Evolutionary conservation across 1,284 basidiomycete species (phyloP).

Genomic region (Rhodotorula sp.): DNA sequence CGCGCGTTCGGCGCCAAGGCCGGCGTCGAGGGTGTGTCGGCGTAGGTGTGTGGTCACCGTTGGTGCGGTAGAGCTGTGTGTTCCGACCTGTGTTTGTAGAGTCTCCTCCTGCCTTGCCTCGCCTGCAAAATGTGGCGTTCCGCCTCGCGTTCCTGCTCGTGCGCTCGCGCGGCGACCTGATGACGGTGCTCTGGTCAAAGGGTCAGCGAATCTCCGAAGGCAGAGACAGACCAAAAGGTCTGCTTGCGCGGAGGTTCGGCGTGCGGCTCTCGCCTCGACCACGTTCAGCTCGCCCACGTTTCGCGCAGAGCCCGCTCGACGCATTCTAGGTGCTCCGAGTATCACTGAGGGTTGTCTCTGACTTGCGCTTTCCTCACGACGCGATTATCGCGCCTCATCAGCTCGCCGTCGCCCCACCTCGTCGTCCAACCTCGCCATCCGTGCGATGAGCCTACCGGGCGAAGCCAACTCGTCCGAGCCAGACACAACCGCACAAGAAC

Average conservation of each 20-base stretch:
- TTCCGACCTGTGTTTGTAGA: not conserved
- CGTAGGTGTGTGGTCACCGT: too few relatives aligned
- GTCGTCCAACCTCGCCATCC: not conserved
- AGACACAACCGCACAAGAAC: not conserved
- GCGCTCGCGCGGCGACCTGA: too few relatives aligned
- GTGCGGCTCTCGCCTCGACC: not conserved
- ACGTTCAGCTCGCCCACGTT: not conserved
- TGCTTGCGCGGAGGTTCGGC: too few relatives aligned
- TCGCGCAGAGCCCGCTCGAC: not conserved
- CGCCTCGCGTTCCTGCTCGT: not conserved
- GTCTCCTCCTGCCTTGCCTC: not conserved
- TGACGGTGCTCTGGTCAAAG: too few relatives aligned
- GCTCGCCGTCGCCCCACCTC: not conserved
- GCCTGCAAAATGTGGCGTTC: slow-evolving; percentile 1
- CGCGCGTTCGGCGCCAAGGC: slow-evolving; percentile 36
- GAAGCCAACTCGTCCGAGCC: not conserved
- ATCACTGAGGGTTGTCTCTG: too few relatives aligned
- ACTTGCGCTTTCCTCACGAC: not conserved
- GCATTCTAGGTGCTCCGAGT: too few relatives aligned
- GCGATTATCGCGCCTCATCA: not conserved
- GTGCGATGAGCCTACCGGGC: not conserved
- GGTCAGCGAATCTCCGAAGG: too few relatives aligned
- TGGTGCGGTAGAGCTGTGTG: not conserved
- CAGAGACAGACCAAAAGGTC: too few relatives aligned
- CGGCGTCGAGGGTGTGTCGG: slow-evolving; percentile 12